These are phyloP conservation scores for Mycena olivaceomarginata DNA, from an alignment of 768 basidiomycete genomes.

Conservation along the genomic window DNA sequence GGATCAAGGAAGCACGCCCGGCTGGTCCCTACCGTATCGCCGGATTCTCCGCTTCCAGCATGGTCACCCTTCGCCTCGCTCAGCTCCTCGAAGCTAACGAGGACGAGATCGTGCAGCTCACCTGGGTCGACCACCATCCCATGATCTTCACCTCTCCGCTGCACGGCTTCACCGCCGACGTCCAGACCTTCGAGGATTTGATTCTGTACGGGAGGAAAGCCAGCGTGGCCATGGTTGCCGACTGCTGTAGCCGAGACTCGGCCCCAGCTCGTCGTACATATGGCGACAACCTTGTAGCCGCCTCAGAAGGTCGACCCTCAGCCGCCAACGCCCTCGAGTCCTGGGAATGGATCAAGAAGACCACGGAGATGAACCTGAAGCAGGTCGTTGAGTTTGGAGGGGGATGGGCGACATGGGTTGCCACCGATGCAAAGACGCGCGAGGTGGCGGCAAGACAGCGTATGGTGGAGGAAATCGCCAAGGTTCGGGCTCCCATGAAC, in stretches of 20 bases:
- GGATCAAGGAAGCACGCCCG: constrained; percentile 21
- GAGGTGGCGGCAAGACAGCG: constrained; percentile 22
- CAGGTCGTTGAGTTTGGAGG: constrained; percentile 33
- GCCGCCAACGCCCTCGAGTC: constrained; percentile 34
- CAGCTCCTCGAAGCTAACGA: background rate
- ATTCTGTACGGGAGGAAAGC: constrained; percentile 20
- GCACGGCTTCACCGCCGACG: constrained; percentile 31
- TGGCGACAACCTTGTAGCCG: constrained; percentile 32
- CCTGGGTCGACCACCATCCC: background rate
- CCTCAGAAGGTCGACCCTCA: constrained; percentile 31
- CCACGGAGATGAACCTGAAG: constrained; percentile 26
- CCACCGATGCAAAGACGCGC: constrained; percentile 20
- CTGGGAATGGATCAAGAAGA: constrained; percentile 37
- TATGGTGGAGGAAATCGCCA: constrained; percentile 30
- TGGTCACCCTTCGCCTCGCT: background rate
- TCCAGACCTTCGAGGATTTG: constrained; percentile 29
- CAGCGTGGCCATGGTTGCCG: constrained; percentile 34
- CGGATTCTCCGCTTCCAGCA: no score
- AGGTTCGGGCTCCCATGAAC: constrained; percentile 25
- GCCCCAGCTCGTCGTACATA: constrained; percentile 31
- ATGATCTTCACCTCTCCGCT: background rate
- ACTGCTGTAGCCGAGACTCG: constrained; percentile 33
- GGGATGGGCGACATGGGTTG: constrained; percentile 16
- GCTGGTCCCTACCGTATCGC: no score
- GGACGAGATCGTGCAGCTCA: background rate